phyloP scores from a whole-genome alignment of 2,329 filamentous ascomycete species.

The Blumeria graminis region DNA sequence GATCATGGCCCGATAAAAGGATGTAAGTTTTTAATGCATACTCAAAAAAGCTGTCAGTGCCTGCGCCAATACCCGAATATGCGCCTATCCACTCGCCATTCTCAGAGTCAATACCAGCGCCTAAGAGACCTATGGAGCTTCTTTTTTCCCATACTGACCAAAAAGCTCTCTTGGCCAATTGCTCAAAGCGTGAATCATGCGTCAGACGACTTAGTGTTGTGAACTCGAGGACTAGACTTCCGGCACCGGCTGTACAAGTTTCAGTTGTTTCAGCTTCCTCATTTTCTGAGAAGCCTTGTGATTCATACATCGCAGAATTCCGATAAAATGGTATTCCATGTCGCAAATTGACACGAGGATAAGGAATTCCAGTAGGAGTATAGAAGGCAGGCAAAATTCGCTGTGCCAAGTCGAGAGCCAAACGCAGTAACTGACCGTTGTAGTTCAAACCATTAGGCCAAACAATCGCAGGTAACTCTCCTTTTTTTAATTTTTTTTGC shows the following conservation, averaged over 20 bases:
- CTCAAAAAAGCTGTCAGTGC: conserved; percentile 95
- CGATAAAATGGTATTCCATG: conserved; percentile 79
- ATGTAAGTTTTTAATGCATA: conserved; percentile 92
- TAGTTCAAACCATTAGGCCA: conserved; percentile 67
- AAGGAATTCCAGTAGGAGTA: conserved; percentile 74
- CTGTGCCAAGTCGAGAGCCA: conserved; percentile 65
- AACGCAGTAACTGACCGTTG: conserved; percentile 69
- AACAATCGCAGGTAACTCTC: conserved; percentile 29
- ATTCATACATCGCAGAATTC: conserved; percentile 53
- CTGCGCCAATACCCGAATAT: conserved; percentile 84
- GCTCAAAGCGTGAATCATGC: conserved; percentile 69
- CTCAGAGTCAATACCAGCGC: conserved; percentile 79
- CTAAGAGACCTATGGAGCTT: conserved; percentile 68
- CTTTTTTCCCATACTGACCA: conserved; percentile 89
- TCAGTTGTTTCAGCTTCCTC: conserved; percentile 52
- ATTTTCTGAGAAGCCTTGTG: conserved; percentile 19
- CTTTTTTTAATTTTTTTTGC: conserved; percentile 16
- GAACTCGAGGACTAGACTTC: conserved; percentile 82
- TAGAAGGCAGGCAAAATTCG: conserved; percentile 80
- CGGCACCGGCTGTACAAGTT: conserved; percentile 91
- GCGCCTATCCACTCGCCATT: conserved; percentile 70
- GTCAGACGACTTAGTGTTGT: conserved; percentile 73
- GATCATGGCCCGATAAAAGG: conserved; percentile 51
- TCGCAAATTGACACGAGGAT: conserved; percentile 78
- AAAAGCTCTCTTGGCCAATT: conserved; percentile 73